Evolutionary conservation across 2,329 filamentous ascomycete genomes (phyloP).

Genomic region (Botrytis fragariae): DNA sequence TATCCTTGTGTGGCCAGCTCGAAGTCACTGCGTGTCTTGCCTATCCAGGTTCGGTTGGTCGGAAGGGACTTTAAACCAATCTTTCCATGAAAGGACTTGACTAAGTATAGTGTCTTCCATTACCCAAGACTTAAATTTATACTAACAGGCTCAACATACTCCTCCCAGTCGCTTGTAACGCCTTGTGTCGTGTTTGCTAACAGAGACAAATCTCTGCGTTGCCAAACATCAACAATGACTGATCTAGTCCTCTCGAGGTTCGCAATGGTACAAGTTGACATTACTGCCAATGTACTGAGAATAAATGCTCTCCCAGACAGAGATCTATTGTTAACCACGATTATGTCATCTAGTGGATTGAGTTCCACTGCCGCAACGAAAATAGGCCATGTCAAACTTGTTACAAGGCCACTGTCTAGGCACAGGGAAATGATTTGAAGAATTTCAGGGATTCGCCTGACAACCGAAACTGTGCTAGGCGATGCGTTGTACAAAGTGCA

Average conservation of each 20-base stretch:
- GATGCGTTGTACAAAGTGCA: background rate
- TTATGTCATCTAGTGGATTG: background rate
- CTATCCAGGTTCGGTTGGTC: background rate
- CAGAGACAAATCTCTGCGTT: background rate
- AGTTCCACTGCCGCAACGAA: background rate
- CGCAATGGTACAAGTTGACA: background rate
- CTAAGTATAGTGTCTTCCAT: background rate
- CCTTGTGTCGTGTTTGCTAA: background rate
- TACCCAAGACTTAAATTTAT: background rate
- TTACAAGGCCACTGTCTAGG: background rate
- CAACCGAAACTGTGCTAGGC: background rate
- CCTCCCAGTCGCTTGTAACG: background rate
- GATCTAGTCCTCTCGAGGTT: background rate
- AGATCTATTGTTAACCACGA: background rate
- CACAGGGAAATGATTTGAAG: background rate
- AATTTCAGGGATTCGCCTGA: background rate
- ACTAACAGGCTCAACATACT: background rate
- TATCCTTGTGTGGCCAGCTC: background rate
- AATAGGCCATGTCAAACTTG: background rate
- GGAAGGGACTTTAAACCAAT: background rate
- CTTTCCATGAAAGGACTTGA: background rate
- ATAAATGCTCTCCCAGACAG: background rate
- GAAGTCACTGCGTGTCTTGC: background rate
- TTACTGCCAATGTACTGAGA: background rate
- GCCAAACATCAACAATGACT: background rate